Evolutionary conservation across 1,284 basidiomycete species (phyloP), one percentile per base, ranked within the genome.

Genomic region (Marasmius sp.): DNA sequence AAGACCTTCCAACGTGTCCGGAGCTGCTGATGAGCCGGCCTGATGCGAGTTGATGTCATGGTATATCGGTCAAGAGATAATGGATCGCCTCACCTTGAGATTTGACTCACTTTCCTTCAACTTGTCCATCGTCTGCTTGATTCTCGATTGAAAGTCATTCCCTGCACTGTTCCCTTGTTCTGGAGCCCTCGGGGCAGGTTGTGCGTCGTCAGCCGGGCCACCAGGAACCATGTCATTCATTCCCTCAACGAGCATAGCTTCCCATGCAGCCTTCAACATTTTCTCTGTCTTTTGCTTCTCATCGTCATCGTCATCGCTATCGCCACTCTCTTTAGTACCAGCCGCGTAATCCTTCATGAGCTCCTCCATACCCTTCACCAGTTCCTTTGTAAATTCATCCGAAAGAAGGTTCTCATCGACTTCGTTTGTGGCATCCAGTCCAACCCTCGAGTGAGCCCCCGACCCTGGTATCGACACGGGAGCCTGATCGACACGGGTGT

Each of bases 291-390:
- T 75, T 55, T 76, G 74, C 47, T 81, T 75, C 39, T 74, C 73
- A 34, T 71, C 71, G 10, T 66, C 73, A 58, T 74, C 72, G 58
- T 68, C 61, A n/a, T 60, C 65, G 18, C 60, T 56, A 61, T 45
- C 50, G 18, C 66, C 69, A 55, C 38, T 67, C 34, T 68, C 72
- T 6, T 12, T 43, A 9, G 33, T 37, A 10, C 41, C 55, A 7
- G 39, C 33, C 2, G 50, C 77, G 16, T 97, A 80, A 69, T 88
- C 89, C 20, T 82, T 81, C 80, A 97, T 86, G 51, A 97, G 81
- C n/a, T 79, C 79, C 71, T 94, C 92, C 94, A 98, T 97, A 37
- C 87, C 91, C 70, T 85, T 81, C 6, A 89, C 86, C 50, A 97
- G 81, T 70, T 93, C 88, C 47, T 83, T 80, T 48, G 90, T 86